These are phyloP conservation scores for Cyamopsis tetragonoloba DNA, from an alignment of 306 rosid genomes.

Conservation along the genomic window DNA sequence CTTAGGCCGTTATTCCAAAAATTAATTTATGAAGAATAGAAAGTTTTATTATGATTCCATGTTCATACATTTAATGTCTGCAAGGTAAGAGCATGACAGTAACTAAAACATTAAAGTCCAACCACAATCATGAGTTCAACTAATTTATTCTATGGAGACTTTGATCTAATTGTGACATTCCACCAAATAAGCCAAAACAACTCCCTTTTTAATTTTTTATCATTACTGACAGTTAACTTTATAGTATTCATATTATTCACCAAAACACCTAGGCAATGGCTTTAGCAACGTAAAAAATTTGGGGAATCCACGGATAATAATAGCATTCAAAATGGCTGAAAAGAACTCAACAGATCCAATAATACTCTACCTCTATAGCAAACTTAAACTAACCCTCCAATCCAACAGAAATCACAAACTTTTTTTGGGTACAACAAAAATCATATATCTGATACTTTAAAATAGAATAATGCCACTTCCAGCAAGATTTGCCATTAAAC, in stretches of 20 bases:
- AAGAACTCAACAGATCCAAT: background rate
- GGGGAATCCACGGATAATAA: background rate
- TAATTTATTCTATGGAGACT: background rate
- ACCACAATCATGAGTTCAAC: background rate
- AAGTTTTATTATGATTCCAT: conserved; percentile 2
- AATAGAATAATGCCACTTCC: background rate
- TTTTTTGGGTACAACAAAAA: background rate
- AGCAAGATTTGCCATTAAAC: background rate
- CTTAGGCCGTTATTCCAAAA: background rate
- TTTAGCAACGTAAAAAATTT: background rate
- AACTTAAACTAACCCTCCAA: background rate
- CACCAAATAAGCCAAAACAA: too few species aligned
- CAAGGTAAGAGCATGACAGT: background rate
- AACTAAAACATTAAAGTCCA: background rate
- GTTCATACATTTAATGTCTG: background rate
- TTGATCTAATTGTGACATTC: background rate
- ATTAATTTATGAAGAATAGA: background rate
- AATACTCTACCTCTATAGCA: background rate
- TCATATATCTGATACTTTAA: background rate
- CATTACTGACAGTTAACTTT: too few species aligned
- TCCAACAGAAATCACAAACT: background rate
- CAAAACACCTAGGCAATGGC: background rate
- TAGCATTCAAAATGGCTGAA: background rate
- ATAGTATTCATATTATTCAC: background rate
- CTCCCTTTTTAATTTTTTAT: too few species aligned